A percentile compares a stretch with the other conserved stretches of the same genome.
Conservation (phyloP, 306 rosid species). For the Trifolium repens region DNA sequence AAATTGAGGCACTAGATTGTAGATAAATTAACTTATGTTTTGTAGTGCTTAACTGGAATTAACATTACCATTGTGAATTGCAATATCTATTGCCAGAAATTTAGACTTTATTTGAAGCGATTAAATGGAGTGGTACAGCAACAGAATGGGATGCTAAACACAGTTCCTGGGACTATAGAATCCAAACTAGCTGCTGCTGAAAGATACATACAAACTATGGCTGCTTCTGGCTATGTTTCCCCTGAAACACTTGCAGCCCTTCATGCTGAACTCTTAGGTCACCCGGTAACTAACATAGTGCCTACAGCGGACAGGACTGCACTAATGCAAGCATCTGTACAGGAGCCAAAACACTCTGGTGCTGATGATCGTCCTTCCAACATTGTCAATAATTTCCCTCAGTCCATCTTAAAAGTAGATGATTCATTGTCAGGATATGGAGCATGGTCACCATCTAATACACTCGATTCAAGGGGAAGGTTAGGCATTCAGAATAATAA, state of each 20-base stretch:
- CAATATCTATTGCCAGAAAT: slow-evolving; percentile 40
- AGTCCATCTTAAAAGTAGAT: slow-evolving; percentile 50
- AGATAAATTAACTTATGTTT: neutral
- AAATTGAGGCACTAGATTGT: neutral
- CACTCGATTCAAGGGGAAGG: slow-evolving; percentile 44
- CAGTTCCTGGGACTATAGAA: slow-evolving; percentile 56
- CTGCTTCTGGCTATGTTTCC: slow-evolving; percentile 69
- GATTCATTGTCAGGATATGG: slow-evolving; percentile 54
- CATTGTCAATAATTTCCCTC: slow-evolving; percentile 51
- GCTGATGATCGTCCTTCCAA: slow-evolving; percentile 59
- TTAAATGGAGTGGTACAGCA: slow-evolving; percentile 67
- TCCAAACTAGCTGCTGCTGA: slow-evolving; percentile 56
- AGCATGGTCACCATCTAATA: slow-evolving; percentile 52
- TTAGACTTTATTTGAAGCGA: slow-evolving; percentile 46
- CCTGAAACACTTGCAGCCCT: slow-evolving; percentile 75
- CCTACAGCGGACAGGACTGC: slow-evolving; percentile 56
- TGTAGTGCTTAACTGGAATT: slow-evolving; percentile 8
- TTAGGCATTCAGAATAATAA: slow-evolving; percentile 37
- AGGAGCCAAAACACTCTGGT: slow-evolving; percentile 49
- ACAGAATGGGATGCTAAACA: slow-evolving; percentile 65
- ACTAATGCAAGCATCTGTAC: slow-evolving; percentile 58
- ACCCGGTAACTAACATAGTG: slow-evolving; percentile 47
- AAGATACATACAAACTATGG: slow-evolving; percentile 62
- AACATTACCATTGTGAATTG: slow-evolving; percentile 17
- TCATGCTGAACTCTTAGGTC: slow-evolving; percentile 75